Evolutionary conservation across 2,329 filamentous ascomycete species (phyloP), one percentile per base, ranked within the genome.

Genomic region (Penicillium sp.): DNA sequence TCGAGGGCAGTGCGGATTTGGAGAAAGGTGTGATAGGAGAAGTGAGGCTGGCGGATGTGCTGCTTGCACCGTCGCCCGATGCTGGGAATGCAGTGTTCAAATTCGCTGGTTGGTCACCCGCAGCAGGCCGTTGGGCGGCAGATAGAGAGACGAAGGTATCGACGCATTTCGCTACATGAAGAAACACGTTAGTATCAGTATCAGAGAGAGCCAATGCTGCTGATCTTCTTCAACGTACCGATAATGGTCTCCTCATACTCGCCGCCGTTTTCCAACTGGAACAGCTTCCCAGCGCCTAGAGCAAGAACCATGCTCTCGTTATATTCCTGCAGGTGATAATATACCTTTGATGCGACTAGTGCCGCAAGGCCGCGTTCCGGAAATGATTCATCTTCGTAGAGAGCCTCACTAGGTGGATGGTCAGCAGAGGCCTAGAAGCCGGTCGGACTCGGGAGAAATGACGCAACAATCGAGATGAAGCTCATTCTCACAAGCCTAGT

Each of bases 201-300:
- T 33, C 15, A 9, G 13, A 24, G 4, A 26, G 3, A 19, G 12
- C 12, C 21, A n/a, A 35, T 45, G 10, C 21, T 5, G 21, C 17
- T 3, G 49, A 21, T 12, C 29, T 37, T 32, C 4, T 13, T 24
- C 33, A 47, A 68, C 74, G 63, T 71, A 81, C 78, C 91, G 69
- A 97, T 90, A 73, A 98, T 97, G 50, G 93, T 98, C 75, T 98
- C 90, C 72, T 98, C 93, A 65, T 95, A 98, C 75, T 98, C 93
- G 71, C 88, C 87, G 45, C 87, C 85, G 48, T 84, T 80, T 64
- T 96, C 87, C 58, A 97, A 81, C 74, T 94, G 88, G 77, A 98
- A 96, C 43, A 95, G 83, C 67, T 96, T 88, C 53, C 93, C 93
- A 22, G 93, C 90, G 52, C 89, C 90, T 40, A 98, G 81, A 56